A percentile compares a stretch with the other conserved stretches of the same genome.
phyloP scores from a whole-genome alignment of 2,329 filamentous ascomycete genomes.

The Aspergillus brasiliensis region DNA sequence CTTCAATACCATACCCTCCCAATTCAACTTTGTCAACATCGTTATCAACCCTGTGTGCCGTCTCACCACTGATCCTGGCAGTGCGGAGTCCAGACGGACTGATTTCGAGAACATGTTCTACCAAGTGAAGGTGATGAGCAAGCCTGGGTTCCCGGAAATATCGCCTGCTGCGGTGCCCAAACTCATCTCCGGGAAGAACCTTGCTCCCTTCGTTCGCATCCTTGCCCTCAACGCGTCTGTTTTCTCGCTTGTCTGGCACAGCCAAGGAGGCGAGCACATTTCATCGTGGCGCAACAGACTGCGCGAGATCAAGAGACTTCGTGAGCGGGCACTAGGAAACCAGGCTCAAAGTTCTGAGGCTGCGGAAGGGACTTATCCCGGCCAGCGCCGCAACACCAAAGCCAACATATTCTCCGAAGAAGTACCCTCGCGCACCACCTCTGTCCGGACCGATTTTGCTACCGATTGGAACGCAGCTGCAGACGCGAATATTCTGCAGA shows the following conservation, averaged over 20 bases:
- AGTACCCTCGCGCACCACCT: slow-evolving; percentile 32
- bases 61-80: slow-evolving; percentile 39
- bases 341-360: slow-evolving; percentile 32
- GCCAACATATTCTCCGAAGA: slow-evolving; percentile 41
- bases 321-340: slow-evolving; percentile 56
- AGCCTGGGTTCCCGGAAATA: slow-evolving; percentile 85
- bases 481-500: slow-evolving; percentile 42
- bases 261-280: slow-evolving; percentile 74
- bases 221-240: slow-evolving; percentile 91
- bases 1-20: slow-evolving; percentile 89
- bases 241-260: slow-evolving; percentile 85
- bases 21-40: slow-evolving; percentile 97
- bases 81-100: slow-evolving; percentile 33
- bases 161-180: slow-evolving; percentile 88
- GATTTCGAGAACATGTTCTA: slow-evolving; percentile 64
- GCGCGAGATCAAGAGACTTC: slow-evolving; percentile 78
- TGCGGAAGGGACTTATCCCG: slow-evolving; percentile 35
- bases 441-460: slow-evolving; percentile 36
- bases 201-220: slow-evolving; percentile 83
- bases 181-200: slow-evolving; percentile 77
- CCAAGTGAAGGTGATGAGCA: slow-evolving; percentile 85
- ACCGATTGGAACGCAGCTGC: slow-evolving; percentile 42
- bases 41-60: slow-evolving; percentile 78
- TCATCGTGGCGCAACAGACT: slow-evolving; percentile 89
- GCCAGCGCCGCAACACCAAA: slow-evolving; percentile 41